phyloP scores from a whole-genome alignment of 1,284 basidiomycete species.

The Cerioporus squamosus region DNA sequence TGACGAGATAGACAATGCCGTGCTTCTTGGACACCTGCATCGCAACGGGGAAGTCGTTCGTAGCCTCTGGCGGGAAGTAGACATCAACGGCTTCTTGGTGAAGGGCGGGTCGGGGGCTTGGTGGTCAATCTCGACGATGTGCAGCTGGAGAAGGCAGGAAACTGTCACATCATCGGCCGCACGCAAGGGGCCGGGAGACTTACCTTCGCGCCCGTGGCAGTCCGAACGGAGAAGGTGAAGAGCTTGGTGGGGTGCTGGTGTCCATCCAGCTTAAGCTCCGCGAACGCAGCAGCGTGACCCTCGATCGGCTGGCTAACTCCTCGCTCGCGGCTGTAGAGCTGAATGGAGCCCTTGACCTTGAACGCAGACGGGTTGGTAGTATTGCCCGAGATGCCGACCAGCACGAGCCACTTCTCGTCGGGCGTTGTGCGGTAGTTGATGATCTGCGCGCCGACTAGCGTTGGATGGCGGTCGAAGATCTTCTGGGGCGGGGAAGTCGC shows the following conservation, averaged over 20 bases:
- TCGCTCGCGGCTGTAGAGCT: slow-evolving; percentile 89
- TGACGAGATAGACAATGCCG: slow-evolving; percentile 97
- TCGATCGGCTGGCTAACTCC: slow-evolving; percentile 99
- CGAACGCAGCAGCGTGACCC: slow-evolving; percentile 97
- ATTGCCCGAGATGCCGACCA: slow-evolving; percentile 97
- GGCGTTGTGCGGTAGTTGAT: slow-evolving; percentile 96
- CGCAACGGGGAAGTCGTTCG: slow-evolving; percentile 99
- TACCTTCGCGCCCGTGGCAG: slow-evolving; percentile 96
- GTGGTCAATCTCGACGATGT: slow-evolving; percentile 99
- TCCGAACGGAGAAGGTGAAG: slow-evolving; percentile 96
- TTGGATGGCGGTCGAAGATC: slow-evolving; percentile 96
- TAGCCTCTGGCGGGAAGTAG: slow-evolving; percentile 98
- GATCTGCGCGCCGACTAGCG: slow-evolving; percentile 94
- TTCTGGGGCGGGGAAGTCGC: slow-evolving; percentile 81
- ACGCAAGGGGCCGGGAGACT: slow-evolving; percentile 23
- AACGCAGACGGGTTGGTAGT: slow-evolving; percentile 90
- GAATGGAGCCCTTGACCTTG: slow-evolving; percentile 98
- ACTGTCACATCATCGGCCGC: not conserved
- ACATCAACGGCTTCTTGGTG: slow-evolving; percentile 99
- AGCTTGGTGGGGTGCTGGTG: slow-evolving; percentile 86
- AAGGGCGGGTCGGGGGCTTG: slow-evolving; percentile 94
- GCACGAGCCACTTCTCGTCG: slow-evolving; percentile 97
- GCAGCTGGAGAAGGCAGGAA: slow-evolving; percentile 62
- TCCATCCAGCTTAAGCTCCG: slow-evolving; percentile 90
- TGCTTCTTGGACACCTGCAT: slow-evolving; percentile 99